phyloP scores from a whole-genome alignment of 2,329 filamentous ascomycete species.

The Pseudogymnoascus sp. region DNA sequence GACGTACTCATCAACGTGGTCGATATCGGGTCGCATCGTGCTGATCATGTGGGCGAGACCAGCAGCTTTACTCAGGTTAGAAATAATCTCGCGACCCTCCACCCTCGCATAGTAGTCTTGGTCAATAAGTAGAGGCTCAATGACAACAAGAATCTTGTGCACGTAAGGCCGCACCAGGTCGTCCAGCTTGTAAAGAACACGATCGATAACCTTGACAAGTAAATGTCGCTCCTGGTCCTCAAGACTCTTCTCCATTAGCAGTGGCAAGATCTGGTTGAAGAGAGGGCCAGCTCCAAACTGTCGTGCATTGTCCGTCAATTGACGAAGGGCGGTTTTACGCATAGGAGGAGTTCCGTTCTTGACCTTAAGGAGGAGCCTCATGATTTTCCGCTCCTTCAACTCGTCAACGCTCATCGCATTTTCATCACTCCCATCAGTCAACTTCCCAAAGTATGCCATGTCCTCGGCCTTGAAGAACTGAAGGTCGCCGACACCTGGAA shows the following conservation, averaged over 20 bases:
- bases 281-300: constrained; percentile 90
- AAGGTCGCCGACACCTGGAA: constrained; percentile 88
- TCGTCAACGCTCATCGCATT: constrained; percentile 89
- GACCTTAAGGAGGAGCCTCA: constrained; percentile 92
- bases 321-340: constrained; percentile 94
- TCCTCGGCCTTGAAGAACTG: constrained; percentile 99
- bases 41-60: constrained; percentile 98
- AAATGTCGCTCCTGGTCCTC: constrained; percentile 98
- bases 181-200: constrained; percentile 96
- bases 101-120: constrained; percentile 99
- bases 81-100: constrained; percentile 97
- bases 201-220: constrained; percentile 97
- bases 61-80: constrained; percentile 92
- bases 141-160: constrained; percentile 97
- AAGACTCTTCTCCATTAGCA: constrained; percentile 96
- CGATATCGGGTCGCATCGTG: constrained; percentile 97
- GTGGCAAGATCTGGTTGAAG: constrained; percentile 93
- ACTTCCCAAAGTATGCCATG: constrained; percentile 97
- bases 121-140: constrained; percentile 97
- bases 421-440: constrained; percentile 90
- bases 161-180: constrained; percentile 93
- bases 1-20: constrained; percentile 97
- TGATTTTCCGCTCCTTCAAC: constrained; percentile 96
- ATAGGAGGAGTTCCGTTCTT: constrained; percentile 98
- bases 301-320: constrained; percentile 94